These are phyloP conservation scores for Papiliotrema fonsecae DNA, from an alignment of 1,284 basidiomycete genomes.

Conservation along the genomic window DNA sequence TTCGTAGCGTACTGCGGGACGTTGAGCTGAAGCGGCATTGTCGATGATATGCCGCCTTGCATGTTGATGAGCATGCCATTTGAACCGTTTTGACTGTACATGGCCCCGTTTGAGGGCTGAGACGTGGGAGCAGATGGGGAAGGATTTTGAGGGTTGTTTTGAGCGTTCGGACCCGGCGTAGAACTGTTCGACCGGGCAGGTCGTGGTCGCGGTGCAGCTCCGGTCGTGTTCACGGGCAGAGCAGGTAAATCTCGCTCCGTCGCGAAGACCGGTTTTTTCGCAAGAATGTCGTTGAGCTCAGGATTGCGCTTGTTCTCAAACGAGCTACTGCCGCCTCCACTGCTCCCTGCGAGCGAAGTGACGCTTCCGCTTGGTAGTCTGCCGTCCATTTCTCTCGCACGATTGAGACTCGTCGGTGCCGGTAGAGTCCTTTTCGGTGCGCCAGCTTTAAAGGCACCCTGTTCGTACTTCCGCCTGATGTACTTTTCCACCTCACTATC, in stretches of 20 bases:
- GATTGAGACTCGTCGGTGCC: conserved; percentile 27
- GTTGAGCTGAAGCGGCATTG: conserved; percentile 35
- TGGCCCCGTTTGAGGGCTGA: conserved; percentile 1
- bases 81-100: too few relatives aligned
- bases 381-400: conserved; percentile 25
- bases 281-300: conserved; percentile 28
- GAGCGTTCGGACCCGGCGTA: not conserved
- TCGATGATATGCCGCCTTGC: conserved; percentile 17
- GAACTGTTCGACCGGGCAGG: conserved; percentile 1
- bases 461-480: conserved; percentile 46
- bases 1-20: not conserved
- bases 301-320: conserved; percentile 26
- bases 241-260: conserved; percentile 29
- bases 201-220: conserved; percentile 4
- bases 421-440: not conserved
- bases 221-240: conserved; percentile 12
- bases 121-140: not conserved
- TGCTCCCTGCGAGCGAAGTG: not conserved
- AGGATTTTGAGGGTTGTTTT: too few relatives aligned
- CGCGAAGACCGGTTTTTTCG: not conserved
- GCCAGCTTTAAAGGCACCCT: conserved; percentile 37
- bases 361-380: conserved; percentile 8
- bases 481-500: conserved; percentile 45
- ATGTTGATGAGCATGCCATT: conserved; percentile 24
- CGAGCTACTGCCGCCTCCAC: too few relatives aligned